Evolutionary conservation across 2,329 filamentous ascomycete genomes (phyloP).

Genomic region (Paramyrothecium sp.): DNA sequence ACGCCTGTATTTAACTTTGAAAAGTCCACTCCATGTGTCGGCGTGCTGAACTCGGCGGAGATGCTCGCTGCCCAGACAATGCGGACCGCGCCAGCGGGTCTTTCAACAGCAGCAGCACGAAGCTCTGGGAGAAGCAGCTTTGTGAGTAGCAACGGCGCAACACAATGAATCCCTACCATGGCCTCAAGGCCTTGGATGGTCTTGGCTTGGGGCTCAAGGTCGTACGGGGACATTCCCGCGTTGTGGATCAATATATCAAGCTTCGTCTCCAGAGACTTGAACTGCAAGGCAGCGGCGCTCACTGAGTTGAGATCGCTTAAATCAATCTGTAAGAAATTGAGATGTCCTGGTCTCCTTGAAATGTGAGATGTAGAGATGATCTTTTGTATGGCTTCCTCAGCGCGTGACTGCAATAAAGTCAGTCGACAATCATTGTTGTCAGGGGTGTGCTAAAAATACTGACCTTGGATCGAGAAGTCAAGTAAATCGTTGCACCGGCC

Average conservation of each 20-base stretch:
- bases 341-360: neutral
- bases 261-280: constrained; percentile 31
- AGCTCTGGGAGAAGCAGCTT: constrained; percentile 31
- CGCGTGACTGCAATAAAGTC: neutral
- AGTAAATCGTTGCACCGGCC: constrained; percentile 51
- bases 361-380: neutral
- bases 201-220: constrained; percentile 9
- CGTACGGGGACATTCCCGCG: constrained; percentile 17
- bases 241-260: constrained; percentile 44
- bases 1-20: neutral
- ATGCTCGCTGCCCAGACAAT: constrained; percentile 30
- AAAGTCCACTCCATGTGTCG: constrained; percentile 26
- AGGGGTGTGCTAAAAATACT: neutral
- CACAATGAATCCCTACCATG: constrained; percentile 31
- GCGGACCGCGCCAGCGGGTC: constrained; percentile 6
- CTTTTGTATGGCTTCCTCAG: neutral
- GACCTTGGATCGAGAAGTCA: constrained; percentile 41
- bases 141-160: constrained; percentile 31
- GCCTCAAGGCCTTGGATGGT: constrained; percentile 28
- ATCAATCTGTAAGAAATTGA: constrained; percentile 28
- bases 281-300: constrained; percentile 32
- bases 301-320: constrained; percentile 40
- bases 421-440: neutral
- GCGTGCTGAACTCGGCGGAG: constrained; percentile 19
- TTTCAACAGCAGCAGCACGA: constrained; percentile 18